A percentile compares a stretch with the other conserved stretches of the same genome.
phyloP scores from a whole-genome alignment of 768 basidiomycete genomes.

The Rhizopogon rudus region DNA sequence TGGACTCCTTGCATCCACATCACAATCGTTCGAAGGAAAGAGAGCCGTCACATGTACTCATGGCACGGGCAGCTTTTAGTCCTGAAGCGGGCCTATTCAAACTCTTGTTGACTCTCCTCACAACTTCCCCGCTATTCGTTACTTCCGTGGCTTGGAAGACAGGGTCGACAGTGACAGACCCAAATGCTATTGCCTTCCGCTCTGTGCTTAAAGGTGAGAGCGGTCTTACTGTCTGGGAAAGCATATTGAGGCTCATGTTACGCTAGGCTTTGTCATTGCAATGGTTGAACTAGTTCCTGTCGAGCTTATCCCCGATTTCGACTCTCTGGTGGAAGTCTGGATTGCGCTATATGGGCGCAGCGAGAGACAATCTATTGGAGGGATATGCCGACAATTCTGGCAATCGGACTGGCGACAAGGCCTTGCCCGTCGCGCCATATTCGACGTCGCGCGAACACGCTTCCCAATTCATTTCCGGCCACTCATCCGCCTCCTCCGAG shows the following conservation, averaged over 20 bases:
- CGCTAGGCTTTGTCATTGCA: constrained; percentile 67
- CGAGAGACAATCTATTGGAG: constrained; percentile 51
- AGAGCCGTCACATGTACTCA: constrained; percentile 50
- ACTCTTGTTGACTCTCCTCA: constrained; percentile 53
- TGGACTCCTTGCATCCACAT: constrained; percentile 45
- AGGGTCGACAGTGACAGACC: constrained; percentile 64
- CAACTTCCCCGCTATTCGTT: constrained; percentile 71
- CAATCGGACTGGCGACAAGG: constrained; percentile 65
- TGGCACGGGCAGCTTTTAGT: constrained; percentile 53
- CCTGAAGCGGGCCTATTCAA: constrained; percentile 58
- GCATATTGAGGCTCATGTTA: constrained; percentile 3
- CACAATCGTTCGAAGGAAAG: constrained; percentile 46
- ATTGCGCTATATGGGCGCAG: constrained; percentile 75
- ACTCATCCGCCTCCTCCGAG: constrained; percentile 65
- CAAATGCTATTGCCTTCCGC: constrained; percentile 74
- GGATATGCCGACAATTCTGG: constrained; percentile 83
- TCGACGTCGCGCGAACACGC: constrained; percentile 76
- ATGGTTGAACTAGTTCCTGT: constrained; percentile 70
- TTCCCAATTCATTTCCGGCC: constrained; percentile 78
- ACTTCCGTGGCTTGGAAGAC: constrained; percentile 65
- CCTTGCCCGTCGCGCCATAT: constrained; percentile 66
- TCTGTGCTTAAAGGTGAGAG: constrained; percentile 78
- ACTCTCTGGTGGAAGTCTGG: constrained; percentile 70
- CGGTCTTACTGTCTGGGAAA: background rate
- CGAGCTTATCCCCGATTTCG: constrained; percentile 74